Evolutionary conservation across 2,329 filamentous ascomycete species (phyloP), one percentile per base, ranked within the genome.

Genomic region (Colletotrichum falcatum): DNA sequence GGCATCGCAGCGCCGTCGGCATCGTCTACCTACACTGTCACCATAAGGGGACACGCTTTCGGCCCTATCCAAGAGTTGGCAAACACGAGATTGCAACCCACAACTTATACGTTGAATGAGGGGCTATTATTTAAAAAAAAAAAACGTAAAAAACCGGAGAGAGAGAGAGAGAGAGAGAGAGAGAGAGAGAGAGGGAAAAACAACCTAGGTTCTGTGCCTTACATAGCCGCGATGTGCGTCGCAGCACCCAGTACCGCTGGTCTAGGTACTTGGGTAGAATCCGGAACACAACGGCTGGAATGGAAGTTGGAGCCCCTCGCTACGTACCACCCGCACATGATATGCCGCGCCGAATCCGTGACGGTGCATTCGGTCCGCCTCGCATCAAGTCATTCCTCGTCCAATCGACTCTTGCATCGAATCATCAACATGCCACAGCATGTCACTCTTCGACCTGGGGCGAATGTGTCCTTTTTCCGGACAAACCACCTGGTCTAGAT

Each of bases 221-320:
- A 63, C 64, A 70, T 67, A 67, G 67, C 64, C 67, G 64, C 64
- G 64, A 61, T 51, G 30, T 61, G 35, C 35, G 26, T 53, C 12
- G 35, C 30, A 26, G 44, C 51, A 62, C 58, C 58, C 42, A 49
- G 23, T 59, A 26, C 55, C 16, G 37, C 37, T 37, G 37, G 55
- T 30, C 55, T 39, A 58, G n/a, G n/a, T n/a, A n/a, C n/a, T n/a
- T n/a, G n/a, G n/a, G n/a, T n/a, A n/a, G 37, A 58, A 60, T 26
- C 55, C 48, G 12, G 37, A 59, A 48, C 46, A 46, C 28, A 61
- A 60, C 42, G 42, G 58, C 42, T 48, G 26, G 26, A 26, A n/a
- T 46, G 37, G 55, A 33, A 59, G 37, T 46, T n/a, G 18, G 55
- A 46, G 12, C 39, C 58, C 28, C n/a, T 26, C 35, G 30, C 60